These are phyloP conservation scores for Aspergillus fijiensis DNA, from an alignment of 2,329 filamentous ascomycete species.

Conservation along the genomic window DNA sequence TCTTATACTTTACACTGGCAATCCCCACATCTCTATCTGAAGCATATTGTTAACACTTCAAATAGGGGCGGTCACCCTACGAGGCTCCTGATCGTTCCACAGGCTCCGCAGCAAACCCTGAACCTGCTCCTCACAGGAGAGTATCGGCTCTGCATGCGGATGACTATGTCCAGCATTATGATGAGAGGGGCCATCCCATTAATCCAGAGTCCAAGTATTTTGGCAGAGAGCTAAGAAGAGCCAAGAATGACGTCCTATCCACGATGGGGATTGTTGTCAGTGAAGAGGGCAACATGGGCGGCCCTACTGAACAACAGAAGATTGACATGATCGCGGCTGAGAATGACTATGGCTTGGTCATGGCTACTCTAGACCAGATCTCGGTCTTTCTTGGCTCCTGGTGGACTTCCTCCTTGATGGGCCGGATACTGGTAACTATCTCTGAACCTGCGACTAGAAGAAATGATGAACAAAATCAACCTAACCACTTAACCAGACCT, in stretches of 20 bases:
- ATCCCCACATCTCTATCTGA: not conserved
- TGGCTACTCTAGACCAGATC: slow-evolving; percentile 43
- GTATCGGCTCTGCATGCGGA: slow-evolving; percentile 35
- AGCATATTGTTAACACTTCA: slow-evolving; percentile 21
- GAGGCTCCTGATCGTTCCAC: slow-evolving; percentile 39
- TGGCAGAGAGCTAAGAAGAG: slow-evolving; percentile 44
- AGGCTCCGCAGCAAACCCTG: slow-evolving; percentile 21
- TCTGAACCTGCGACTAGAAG: not conserved
- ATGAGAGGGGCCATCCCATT: slow-evolving; percentile 48
- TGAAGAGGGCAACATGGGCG: slow-evolving; percentile 37
- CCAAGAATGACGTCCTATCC: slow-evolving; percentile 52
- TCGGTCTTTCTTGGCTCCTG: slow-evolving; percentile 43
- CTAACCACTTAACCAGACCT: slow-evolving; percentile 31
- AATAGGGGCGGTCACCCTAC: slow-evolving; percentile 48
- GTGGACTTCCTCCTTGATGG: slow-evolving; percentile 42
- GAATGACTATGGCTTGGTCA: slow-evolving; percentile 45
- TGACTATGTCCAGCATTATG: slow-evolving; percentile 50
- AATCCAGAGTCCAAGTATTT: slow-evolving; percentile 44
- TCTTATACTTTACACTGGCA: not conserved
- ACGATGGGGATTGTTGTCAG: slow-evolving; percentile 51
- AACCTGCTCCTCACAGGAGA: slow-evolving; percentile 21
- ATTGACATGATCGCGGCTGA: slow-evolving; percentile 40
- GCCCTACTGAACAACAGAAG: slow-evolving; percentile 40
- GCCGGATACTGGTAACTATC: slow-evolving; percentile 39
- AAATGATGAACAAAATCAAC: not conserved